These are phyloP conservation scores for Wallacemonas sp. DNA, from an alignment of 208 protist genomes.

Conservation along the genomic window DNA sequence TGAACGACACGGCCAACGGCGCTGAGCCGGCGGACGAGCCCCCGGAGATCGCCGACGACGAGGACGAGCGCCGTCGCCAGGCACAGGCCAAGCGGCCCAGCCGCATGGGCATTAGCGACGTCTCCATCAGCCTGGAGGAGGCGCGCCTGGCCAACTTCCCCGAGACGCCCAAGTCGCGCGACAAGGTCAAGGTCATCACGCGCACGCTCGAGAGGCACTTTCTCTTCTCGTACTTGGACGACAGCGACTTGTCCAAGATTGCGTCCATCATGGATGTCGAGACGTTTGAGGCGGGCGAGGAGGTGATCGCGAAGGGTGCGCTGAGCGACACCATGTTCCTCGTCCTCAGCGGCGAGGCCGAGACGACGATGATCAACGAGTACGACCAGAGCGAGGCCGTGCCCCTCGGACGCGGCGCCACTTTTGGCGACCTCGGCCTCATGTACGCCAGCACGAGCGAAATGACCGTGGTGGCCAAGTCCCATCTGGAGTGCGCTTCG, in stretches of 20 bases:
- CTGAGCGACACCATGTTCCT: constrained; percentile 65
- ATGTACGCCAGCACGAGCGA: constrained; percentile 57
- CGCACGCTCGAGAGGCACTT: constrained; percentile 61
- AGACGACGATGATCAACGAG: constrained; percentile 31
- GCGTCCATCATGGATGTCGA: constrained; percentile 65
- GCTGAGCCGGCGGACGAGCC: not conserved
- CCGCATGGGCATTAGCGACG: constrained; percentile 52
- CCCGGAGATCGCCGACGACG: constrained; percentile 44
- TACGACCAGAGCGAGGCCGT: constrained; percentile 15
- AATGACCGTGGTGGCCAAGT: constrained; percentile 32
- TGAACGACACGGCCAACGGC: not conserved
- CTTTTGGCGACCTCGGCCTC: constrained; percentile 57
- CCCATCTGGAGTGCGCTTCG: constrained; percentile 45
- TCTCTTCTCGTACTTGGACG: constrained; percentile 78
- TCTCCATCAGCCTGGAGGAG: constrained; percentile 45
- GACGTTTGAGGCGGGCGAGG: constrained; percentile 25
- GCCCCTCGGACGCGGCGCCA: constrained; percentile 35
- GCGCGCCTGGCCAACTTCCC: constrained; percentile 46
- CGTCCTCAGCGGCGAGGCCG: constrained; percentile 58
- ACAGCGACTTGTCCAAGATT: constrained; percentile 52
- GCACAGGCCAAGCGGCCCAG: constrained; percentile 50
- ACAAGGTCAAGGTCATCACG: constrained; percentile 57
- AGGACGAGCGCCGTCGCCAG: constrained; percentile 43
- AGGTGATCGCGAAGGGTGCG: constrained; percentile 34
- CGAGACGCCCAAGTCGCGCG: constrained; percentile 56